phyloP scores from a whole-genome alignment of 495 filamentous ascomycete species.

The Trypethelium eluteriae region DNA sequence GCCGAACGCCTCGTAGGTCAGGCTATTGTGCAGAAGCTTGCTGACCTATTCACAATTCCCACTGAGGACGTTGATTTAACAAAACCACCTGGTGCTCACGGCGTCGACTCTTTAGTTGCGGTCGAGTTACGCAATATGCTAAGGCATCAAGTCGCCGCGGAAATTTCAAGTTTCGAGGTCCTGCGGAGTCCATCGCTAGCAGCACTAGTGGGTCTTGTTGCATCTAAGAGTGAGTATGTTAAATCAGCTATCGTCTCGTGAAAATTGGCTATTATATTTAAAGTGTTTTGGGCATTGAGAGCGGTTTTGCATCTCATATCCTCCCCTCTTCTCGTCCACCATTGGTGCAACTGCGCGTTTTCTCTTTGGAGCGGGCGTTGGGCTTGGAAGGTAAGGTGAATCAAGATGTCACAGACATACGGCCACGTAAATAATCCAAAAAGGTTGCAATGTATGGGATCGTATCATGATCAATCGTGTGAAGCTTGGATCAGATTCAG shows the following conservation, averaged over 20 bases:
- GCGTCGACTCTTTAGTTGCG: background rate
- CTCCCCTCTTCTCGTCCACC: no score
- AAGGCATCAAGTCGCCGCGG: constrained; percentile 4
- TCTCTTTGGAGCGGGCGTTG: no score
- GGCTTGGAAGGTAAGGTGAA: no score
- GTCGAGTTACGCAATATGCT: background rate
- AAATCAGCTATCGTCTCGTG: background rate
- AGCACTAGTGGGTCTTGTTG: background rate
- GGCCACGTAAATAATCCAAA: no score
- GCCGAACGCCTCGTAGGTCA: background rate
- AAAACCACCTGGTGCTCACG: constrained; percentile 1
- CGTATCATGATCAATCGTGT: background rate
- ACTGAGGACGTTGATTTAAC: background rate
- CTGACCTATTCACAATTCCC: background rate
- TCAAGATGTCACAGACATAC: no score
- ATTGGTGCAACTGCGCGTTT: no score
- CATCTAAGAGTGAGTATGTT: constrained; percentile 6
- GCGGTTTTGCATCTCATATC: no score
- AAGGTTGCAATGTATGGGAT: no score
- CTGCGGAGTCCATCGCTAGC: background rate
- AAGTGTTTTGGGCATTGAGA: background rate
- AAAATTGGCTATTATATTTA: background rate
- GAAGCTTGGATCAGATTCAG: background rate
- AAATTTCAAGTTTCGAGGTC: constrained; percentile 3
- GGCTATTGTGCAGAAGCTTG: background rate